Evolutionary conservation across 2,329 filamentous ascomycete species (phyloP), one percentile per base, ranked within the genome.

Genomic region (Pseudopithomyces maydicus): DNA sequence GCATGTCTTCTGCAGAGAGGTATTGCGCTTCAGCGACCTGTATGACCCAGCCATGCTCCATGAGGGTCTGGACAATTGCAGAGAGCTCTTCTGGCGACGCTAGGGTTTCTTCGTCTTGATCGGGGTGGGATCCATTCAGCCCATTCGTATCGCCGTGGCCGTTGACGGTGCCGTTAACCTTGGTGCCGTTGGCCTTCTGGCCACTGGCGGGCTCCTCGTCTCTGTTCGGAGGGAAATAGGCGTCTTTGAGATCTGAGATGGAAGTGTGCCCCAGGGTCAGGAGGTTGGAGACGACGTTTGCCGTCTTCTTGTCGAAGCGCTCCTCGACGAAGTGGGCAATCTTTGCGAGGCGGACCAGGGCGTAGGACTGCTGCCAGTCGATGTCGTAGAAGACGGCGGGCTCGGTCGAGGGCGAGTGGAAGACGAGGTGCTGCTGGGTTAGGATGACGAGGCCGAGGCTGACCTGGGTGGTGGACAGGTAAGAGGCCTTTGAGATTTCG

Each of bases 351-450:
- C 95, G 90, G 36, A 93, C 81, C 42, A 97, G 82, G 65, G 88
- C 88, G 77, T 98, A 98, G 62, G 92, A 90, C 59, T 88, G 86
- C 64, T 87, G 81, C 71, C 88, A 82, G 68, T 97, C 92, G 56
- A 92, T 90, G 74, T 97, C 91, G 78, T 98, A 99, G 72, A 86
- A 87, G 22, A 90, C 90, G 48, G 82, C 74, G 44, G 83, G 84
- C 42, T 83, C 83, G 54, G 88, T 85, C 57, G 88, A 62, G 63
- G 87, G 85, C 63, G 87, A 84, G 75, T 93, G 89, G 74, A 88
- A 91, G 61, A 96, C 81, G 47, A 98, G 85, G 70, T 93, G 92
- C 73, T 97, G 90, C 73, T 98, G 94, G 41, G 96, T 85, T 62
- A 98, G 87, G 32, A 95, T 89, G 52, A 88, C 88, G 50, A 99